Conservation (phyloP, 306 rosid genomes). For the Begonia masoniana region DNA sequence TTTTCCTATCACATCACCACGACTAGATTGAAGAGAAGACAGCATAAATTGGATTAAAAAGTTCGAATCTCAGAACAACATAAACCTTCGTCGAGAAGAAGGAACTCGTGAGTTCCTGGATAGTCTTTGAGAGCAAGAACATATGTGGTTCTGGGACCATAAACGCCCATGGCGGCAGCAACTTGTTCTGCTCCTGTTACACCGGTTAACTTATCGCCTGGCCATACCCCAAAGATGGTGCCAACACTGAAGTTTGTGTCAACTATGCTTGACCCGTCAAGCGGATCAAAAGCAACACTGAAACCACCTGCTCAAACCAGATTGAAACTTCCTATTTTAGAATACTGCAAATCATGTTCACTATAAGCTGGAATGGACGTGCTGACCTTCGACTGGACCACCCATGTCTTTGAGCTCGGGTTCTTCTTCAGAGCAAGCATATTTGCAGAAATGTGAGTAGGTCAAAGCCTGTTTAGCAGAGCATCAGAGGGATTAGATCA, state of each 20-base stretch:
- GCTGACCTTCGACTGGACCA: conserved; percentile 85
- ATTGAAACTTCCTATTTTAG: background rate
- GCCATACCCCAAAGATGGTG: conserved; percentile 97
- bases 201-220: conserved; percentile 93
- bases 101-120: conserved; percentile 95
- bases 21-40: background rate
- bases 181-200: conserved; percentile 84
- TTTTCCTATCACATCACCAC: conserved; percentile 46
- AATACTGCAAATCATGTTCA: background rate
- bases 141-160: conserved; percentile 94
- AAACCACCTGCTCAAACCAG: conserved; percentile 56
- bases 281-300: conserved; percentile 97
- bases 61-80: background rate
- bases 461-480: conserved; percentile 48
- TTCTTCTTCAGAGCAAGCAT: conserved; percentile 92
- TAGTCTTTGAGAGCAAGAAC: conserved; percentile 73
- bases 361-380: background rate
- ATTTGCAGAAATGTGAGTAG: conserved; percentile 87
- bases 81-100: conserved; percentile 90
- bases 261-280: conserved; percentile 96
- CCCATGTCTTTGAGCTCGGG: conserved; percentile 99
- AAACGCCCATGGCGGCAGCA: conserved; percentile 97
- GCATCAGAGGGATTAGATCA: background rate
- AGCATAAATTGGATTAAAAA: conserved; percentile 1
- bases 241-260: conserved; percentile 98